Evolutionary conservation across 2,329 filamentous ascomycete species (phyloP), one percentile per base, ranked within the genome.

Genomic region (Rhinocladiella mackenziei): DNA sequence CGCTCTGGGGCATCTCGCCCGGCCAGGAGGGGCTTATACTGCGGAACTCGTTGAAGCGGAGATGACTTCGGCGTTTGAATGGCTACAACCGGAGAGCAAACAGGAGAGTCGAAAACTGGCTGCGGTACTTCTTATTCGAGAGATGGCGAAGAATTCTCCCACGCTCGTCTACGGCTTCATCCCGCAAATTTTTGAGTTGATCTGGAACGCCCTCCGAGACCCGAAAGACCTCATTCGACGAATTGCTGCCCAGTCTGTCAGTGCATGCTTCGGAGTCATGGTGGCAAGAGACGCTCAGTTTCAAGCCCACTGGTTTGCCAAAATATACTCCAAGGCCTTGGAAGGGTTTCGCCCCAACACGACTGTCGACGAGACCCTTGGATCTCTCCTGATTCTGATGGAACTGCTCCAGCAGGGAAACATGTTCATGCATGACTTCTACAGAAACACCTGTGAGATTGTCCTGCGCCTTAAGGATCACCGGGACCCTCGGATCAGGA

Each of bases 381-480:
- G 88, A n/a, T 96, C 91, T 2, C 75, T 98, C 29, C 75, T 98
- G 14, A 89, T 94, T 1, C 76, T 97, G 58, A 94, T 91, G 64
- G 91, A 97, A 67, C 77, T 98, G 35, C 79, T 98, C 13, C 80
- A 92, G 52, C 91, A 95, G 63, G 92, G 92, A 40, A 89, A 89
- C 57, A 98, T 98, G 91, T 98, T 94, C 66, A 97, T 98, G 92
- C 89, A 95, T 59, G 86, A 89, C 28, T 81, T 89, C 61, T 98
- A 97, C 65, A 80, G 84, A 46, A 87, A 94, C 57, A 84, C 88
- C 8, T 97, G 91, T 63, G 92, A 98, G 51, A 89, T 92, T 52
- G 86, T 96, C 25, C 82, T 91, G 54, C 84, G 86, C 50, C 86
- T 94, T 64, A 94, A 94, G 65, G 92, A 98, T 57, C 88, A 97